A percentile compares a stretch with the other conserved stretches of the same genome.
Evolutionary conservation across 176 grass and related monocot species (phyloP).

Genomic region (Musa acuminata): DNA sequence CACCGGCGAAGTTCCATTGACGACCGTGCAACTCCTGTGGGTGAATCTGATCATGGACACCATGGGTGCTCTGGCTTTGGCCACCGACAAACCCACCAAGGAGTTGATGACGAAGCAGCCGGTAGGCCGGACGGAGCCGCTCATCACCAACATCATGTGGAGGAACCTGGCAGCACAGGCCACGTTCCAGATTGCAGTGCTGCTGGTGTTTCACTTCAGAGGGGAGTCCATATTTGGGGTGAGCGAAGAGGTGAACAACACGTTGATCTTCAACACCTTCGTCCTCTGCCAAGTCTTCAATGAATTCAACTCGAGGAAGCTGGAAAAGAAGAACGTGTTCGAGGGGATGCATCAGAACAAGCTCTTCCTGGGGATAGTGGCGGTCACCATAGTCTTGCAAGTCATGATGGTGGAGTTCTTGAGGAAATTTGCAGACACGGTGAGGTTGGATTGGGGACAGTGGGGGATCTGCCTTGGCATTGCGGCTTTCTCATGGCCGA

Average conservation of each 20-base stretch:
- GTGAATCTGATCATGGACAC: slow-evolving; percentile 92
- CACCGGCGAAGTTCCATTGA: slow-evolving; percentile 42
- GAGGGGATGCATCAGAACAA: slow-evolving; percentile 46
- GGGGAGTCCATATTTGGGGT: slow-evolving; percentile 27
- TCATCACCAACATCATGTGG: slow-evolving; percentile 96
- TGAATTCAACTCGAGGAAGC: slow-evolving; percentile 75
- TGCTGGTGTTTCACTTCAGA: slow-evolving; percentile 46
- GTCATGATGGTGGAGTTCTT: slow-evolving; percentile 87
- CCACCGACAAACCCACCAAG: slow-evolving; percentile 44
- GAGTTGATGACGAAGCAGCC: slow-evolving; percentile 50
- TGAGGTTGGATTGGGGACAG: slow-evolving; percentile 49
- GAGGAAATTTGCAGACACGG: slow-evolving; percentile 59
- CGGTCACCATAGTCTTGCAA: slow-evolving; percentile 43
- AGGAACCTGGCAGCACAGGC: slow-evolving; percentile 64
- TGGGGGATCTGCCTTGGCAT: slow-evolving; percentile 63
- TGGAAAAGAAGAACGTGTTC: slow-evolving; percentile 74
- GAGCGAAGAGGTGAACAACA: slow-evolving; percentile 47
- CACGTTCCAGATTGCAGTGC: slow-evolving; percentile 49
- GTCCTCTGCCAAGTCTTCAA: slow-evolving; percentile 95
- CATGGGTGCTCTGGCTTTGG: slow-evolving; percentile 73
- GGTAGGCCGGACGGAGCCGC: slow-evolving; percentile 57
- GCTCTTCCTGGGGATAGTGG: slow-evolving; percentile 71
- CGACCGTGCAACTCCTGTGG: slow-evolving; percentile 75
- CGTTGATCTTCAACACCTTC: slow-evolving; percentile 82
- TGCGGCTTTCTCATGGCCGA: slow-evolving; percentile 70